Conservation (phyloP, 2,329 filamentous ascomycete species). For the Trichoderma atroviride region DNA sequence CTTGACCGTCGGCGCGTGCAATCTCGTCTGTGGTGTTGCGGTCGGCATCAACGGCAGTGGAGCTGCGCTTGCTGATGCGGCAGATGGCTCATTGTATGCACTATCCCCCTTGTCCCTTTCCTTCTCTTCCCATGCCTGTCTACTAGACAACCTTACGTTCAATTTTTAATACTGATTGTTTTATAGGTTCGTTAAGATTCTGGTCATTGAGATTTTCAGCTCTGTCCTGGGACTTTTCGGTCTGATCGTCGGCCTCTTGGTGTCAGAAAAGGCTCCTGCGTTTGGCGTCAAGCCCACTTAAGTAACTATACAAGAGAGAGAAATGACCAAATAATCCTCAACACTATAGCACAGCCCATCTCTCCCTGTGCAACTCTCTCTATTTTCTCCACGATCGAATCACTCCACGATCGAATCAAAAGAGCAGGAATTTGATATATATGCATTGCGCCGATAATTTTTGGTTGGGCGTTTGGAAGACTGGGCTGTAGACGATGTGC, state of each 20-base stretch:
- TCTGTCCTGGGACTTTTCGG: constrained; percentile 96
- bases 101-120: background rate
- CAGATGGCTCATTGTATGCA: constrained; percentile 81
- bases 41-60: constrained; percentile 98
- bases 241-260: constrained; percentile 87
- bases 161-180: constrained; percentile 32
- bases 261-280: constrained; percentile 74
- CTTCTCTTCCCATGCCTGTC: background rate
- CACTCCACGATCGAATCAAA: background rate
- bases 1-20: constrained; percentile 91
- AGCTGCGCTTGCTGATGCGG: constrained; percentile 92
- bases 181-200: constrained; percentile 90
- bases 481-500: constrained; percentile 37
- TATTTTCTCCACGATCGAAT: background rate
- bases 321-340: constrained; percentile 16
- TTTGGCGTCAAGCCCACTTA: constrained; percentile 29
- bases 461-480: constrained; percentile 48
- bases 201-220: constrained; percentile 99
- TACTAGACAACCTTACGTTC: background rate
- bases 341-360: constrained; percentile 6
- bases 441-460: constrained; percentile 44
- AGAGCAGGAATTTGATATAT: constrained; percentile 32
- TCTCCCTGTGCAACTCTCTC: background rate
- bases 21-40: constrained; percentile 91
- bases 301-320: background rate